Conservation (phyloP, 345 rosid species). For the Citrus australasica region DNA sequence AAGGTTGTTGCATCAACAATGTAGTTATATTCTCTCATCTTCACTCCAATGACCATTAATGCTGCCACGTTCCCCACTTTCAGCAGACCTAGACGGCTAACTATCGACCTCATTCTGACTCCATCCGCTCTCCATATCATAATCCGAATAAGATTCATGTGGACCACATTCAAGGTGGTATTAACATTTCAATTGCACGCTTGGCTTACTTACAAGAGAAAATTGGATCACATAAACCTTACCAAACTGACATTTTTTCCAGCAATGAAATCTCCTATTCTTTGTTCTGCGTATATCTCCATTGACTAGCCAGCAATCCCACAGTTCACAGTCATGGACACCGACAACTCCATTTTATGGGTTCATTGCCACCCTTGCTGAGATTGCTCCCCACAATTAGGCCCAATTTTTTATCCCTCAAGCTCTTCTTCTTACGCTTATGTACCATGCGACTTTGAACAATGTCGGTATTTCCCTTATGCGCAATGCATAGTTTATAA, state of each 20-base stretch:
- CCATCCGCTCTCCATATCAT: constrained; percentile 25
- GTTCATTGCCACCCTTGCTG: constrained; percentile 47
- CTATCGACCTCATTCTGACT: constrained; percentile 29
- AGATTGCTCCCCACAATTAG: constrained; percentile 18
- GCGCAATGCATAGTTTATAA: constrained; percentile 15
- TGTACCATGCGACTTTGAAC: constrained; percentile 27
- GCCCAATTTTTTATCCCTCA: constrained; percentile 38
- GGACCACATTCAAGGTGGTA: constrained; percentile 13
- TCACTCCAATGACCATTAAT: background rate
- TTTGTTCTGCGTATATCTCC: constrained; percentile 34
- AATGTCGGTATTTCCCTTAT: constrained; percentile 22
- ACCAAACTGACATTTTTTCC: constrained; percentile 30
- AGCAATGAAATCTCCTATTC: background rate
- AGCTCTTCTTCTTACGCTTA: constrained; percentile 40
- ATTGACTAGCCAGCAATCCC: constrained; percentile 55
- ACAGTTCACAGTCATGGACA: constrained; percentile 49
- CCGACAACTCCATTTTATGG: constrained; percentile 64
- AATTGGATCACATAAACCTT: background rate
- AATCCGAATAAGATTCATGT: constrained; percentile 14
- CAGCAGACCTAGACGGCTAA: constrained; percentile 1
- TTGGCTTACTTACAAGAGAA: constrained; percentile 21
- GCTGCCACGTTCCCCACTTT: background rate
- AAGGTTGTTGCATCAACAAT: too few relatives aligned
- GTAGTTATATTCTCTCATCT: too few relatives aligned
- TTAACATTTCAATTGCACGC: constrained; percentile 29